phyloP scores from a whole-genome alignment of 2,329 filamentous ascomycete genomes.

The Cordyceps fumosorosea region DNA sequence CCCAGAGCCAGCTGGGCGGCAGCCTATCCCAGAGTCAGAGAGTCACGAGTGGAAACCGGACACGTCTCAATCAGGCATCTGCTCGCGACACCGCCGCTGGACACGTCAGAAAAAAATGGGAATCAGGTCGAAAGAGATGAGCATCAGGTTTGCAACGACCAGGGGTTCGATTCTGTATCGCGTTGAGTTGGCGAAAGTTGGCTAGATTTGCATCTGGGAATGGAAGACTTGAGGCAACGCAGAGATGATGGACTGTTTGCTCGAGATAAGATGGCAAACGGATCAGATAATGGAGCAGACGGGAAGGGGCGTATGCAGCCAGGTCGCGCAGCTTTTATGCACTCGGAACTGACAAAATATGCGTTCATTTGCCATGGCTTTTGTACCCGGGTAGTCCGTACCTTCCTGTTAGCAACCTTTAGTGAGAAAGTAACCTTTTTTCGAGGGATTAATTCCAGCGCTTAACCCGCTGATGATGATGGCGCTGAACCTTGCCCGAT shows the following conservation, averaged over 20 bases:
- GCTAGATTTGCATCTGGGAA: neutral
- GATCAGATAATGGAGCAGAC: neutral
- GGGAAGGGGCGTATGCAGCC: neutral
- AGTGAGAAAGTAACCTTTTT: neutral
- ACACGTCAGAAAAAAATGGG: neutral
- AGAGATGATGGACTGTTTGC: neutral
- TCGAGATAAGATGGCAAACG: slow-evolving; percentile 3
- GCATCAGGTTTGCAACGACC: neutral
- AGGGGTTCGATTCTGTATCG: neutral
- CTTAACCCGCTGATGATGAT: neutral
- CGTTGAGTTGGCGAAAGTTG: too few species aligned
- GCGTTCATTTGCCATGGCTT: neutral
- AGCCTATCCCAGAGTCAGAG: neutral
- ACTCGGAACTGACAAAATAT: neutral
- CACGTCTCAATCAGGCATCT: slow-evolving; percentile 2
- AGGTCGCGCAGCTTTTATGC: neutral
- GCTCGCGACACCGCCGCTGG: neutral
- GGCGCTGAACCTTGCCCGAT: neutral
- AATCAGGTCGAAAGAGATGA: neutral
- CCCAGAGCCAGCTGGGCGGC: neutral
- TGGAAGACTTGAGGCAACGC: neutral
- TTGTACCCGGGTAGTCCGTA: neutral
- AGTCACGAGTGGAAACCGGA: neutral
- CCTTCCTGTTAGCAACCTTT: too few species aligned
- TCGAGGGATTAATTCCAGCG: neutral